Evolutionary conservation across 805 yeast species (phyloP), one percentile per base, ranked within the genome.

Genomic region (Kuraishia piskuri): DNA sequence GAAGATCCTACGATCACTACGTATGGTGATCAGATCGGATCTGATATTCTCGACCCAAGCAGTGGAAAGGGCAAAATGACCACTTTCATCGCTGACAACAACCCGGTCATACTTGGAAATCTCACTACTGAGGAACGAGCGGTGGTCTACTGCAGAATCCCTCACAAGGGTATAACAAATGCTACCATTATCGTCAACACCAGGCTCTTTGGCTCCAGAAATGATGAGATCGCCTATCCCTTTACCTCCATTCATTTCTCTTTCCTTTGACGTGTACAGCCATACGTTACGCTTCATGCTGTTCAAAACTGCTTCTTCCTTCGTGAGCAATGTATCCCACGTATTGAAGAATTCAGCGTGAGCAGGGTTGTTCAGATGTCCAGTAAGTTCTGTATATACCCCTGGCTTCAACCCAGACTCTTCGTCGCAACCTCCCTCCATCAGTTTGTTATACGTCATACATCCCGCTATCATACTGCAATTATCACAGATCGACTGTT

Each of bases 71-170:
- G 88, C 86, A 65, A 84, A 84, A 63, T 86, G 89, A 0, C 96
- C 96, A 0, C 65, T 56, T 59, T 88, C 95, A 64, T 88, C 96
- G 62, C 96, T 90, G 1, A 90, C 70, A 17, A 86, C 73, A 1
- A 91, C 77, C 45, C 81, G 72, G 62, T 91, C 97, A 57, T 78
- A 74, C 44, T 74, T 70, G 0, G 70, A 52, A 1, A 90, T 60
- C 54, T 85, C 89, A 0, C 84, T 69, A 2, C 62, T 48, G 37
- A 65, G 64, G 55, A 71, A 53, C 8, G 71, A 53, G 6, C 54
- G 50, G 50, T 49, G 49, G 22, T 52, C 44, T 8, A 48, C 22
- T 1, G 31, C 23, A 1, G 52, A 44, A 17, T 59, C 64, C 61
- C 84, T 71, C 51, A 66, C 68, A 61, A 85, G 80, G 0, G 78